phyloP scores from a whole-genome alignment of 108 stramenopile species.

The Aurantiochytrium sp. region DNA sequence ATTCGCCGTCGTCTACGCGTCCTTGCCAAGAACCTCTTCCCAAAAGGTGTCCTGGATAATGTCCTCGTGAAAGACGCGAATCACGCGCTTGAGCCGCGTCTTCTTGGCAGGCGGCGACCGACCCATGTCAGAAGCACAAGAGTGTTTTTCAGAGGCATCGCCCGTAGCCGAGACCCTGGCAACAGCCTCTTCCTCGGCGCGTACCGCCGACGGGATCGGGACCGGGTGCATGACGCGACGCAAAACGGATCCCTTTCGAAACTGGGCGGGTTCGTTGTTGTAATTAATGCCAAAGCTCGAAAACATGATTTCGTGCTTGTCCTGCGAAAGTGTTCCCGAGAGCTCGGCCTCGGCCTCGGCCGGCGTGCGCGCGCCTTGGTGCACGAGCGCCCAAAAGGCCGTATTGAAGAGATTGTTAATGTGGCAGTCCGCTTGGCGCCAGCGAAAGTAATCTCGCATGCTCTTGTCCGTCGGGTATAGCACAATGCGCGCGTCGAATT shows the following conservation, averaged over 20 bases:
- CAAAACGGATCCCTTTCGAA: slow-evolving; percentile 27
- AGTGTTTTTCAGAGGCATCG: not conserved
- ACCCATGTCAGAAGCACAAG: not conserved
- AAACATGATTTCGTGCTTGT: slow-evolving; percentile 44
- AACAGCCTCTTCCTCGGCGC: not conserved
- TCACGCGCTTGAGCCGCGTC: not conserved
- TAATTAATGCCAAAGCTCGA: slow-evolving; percentile 39
- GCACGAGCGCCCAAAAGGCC: slow-evolving; percentile 34
- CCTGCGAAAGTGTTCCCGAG: slow-evolving; percentile 33
- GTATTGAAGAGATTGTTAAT: slow-evolving; percentile 43
- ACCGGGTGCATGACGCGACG: not conserved
- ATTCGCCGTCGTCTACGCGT: too few species aligned
- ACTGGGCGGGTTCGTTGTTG: slow-evolving; percentile 33
- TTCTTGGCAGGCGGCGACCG: not conserved
- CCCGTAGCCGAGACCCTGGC: not conserved
- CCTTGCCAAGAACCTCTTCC: not conserved
- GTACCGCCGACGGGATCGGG: not conserved
- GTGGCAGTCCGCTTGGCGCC: slow-evolving; percentile 47
- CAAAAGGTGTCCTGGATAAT: slow-evolving; percentile 1
- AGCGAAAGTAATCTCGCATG: slow-evolving; percentile 35
- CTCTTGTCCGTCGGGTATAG: slow-evolving; percentile 28
- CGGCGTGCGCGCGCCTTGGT: not conserved
- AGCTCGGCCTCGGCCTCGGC: slow-evolving; percentile 36
- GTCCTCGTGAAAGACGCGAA: not conserved
- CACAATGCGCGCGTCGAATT: slow-evolving; percentile 34